Percentiles rank a stretch among this genome's conserved stretches.
phyloP scores from a whole-genome alignment of 1,284 basidiomycete species.

The Earliella scabrosa region DNA sequence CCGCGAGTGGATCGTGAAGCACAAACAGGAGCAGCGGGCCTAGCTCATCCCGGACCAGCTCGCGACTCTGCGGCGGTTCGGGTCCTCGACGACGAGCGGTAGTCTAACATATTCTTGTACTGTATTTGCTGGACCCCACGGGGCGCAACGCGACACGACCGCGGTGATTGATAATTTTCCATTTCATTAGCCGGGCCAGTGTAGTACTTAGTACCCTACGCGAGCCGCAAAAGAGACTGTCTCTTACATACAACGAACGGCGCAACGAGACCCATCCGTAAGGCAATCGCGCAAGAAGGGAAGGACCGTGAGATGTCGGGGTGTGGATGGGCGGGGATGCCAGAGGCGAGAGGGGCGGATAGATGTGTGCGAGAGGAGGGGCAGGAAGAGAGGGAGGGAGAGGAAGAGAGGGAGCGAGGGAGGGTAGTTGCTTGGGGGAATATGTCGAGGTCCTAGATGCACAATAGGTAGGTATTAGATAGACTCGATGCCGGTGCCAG shows the following conservation, averaged over 20 bases:
- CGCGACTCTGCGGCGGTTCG: no score
- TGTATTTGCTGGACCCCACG: no score
- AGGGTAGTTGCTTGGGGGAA: constrained; percentile 1
- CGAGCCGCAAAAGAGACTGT: neutral
- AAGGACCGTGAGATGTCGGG: neutral
- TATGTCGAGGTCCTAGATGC: no score
- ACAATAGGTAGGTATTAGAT: constrained; percentile 24
- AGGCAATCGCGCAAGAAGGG: neutral
- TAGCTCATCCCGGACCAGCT: neutral
- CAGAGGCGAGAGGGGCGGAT: neutral
- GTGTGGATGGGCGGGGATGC: neutral
- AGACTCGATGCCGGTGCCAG: neutral
- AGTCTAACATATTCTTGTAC: no score
- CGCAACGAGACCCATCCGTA: neutral
- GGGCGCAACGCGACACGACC: no score
- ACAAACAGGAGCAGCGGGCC: constrained; percentile 7
- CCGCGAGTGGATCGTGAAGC: constrained; percentile 77
- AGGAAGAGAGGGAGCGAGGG: neutral
- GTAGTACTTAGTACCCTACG: neutral
- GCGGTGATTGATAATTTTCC: no score
- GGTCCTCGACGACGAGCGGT: no score
- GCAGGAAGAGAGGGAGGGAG: neutral
- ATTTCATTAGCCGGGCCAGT: neutral
- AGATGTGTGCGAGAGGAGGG: no score
- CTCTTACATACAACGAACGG: constrained; percentile 22